These are phyloP conservation scores for Allium fistulosum DNA, from an alignment of 106 monocot genomes.

Conservation along the genomic window DNA sequence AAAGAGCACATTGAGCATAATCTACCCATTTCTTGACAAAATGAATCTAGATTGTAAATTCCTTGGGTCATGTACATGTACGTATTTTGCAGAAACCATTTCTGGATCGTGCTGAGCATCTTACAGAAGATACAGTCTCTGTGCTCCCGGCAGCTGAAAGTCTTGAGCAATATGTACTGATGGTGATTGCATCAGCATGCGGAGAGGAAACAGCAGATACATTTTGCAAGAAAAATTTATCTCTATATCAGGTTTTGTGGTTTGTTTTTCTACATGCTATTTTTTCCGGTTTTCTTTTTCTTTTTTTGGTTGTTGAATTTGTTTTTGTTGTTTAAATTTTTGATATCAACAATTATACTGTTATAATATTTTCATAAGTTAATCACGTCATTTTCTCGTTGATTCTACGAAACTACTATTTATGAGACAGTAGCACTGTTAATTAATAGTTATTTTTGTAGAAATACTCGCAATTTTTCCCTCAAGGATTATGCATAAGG, in stretches of 20 bases:
- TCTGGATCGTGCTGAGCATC: conserved; percentile 87
- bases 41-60: not conserved
- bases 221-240: conserved; percentile 57
- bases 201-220: conserved; percentile 68
- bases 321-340: too few relatives aligned
- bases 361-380: too few relatives aligned
- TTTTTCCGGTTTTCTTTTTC: not conserved
- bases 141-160: conserved; percentile 87
- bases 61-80: conserved; percentile 1
- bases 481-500: not conserved
- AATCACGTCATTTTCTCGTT: too few relatives aligned
- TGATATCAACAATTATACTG: too few relatives aligned
- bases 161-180: conserved; percentile 75
- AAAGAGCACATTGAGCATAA: too few relatives aligned
- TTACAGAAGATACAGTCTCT: conserved; percentile 87
- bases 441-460: too few relatives aligned
- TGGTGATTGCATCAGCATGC: conserved; percentile 61
- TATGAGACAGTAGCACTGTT: too few relatives aligned
- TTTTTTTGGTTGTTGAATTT: too few relatives aligned
- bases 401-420: too few relatives aligned
- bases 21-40: not conserved
- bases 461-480: not conserved
- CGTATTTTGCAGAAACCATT: conserved; percentile 81
- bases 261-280: not conserved
- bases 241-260: conserved; percentile 51